phyloP scores from a whole-genome alignment of 768 basidiomycete species.

The Lactifluus piperatus region DNA sequence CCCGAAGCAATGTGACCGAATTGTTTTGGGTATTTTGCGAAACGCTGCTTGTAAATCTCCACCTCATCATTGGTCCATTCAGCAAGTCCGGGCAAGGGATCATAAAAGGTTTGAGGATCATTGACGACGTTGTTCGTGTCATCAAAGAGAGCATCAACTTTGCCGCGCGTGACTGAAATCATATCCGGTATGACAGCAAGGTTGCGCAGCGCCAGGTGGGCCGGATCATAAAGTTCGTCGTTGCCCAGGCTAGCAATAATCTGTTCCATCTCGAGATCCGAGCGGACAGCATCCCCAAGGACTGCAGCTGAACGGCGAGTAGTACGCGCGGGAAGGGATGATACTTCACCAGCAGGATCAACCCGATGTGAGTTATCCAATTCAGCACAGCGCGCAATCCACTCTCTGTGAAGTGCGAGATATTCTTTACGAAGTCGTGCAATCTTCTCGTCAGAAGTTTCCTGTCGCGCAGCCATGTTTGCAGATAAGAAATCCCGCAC shows the following conservation, averaged over 20 bases:
- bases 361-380: conserved; percentile 50
- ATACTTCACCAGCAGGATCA: conserved; percentile 31
- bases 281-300: conserved; percentile 83
- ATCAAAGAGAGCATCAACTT: conserved; percentile 59
- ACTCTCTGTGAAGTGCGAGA: conserved; percentile 54
- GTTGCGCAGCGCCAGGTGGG: conserved; percentile 76
- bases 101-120: conserved; percentile 72
- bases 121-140: conserved; percentile 79
- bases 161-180: conserved; percentile 58
- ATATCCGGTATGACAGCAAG: conserved; percentile 88
- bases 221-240: conserved; percentile 90
- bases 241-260: conserved; percentile 91
- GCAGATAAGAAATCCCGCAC: conserved; percentile 43
- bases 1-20: conserved; percentile 85
- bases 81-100: conserved; percentile 59
- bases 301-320: conserved; percentile 65
- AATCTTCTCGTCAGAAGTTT: conserved; percentile 44
- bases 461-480: conserved; percentile 47
- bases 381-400: conserved; percentile 60
- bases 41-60: conserved; percentile 68
- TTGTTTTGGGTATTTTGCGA: conserved; percentile 82
- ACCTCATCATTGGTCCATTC: conserved; percentile 89
- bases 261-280: conserved; percentile 95
- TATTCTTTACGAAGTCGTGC: conserved; percentile 57
- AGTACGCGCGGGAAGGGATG: conserved; percentile 39